These are phyloP conservation scores for Rhododendron molle DNA, from an alignment of 148 eudicot genomes.

Conservation along the genomic window DNA sequence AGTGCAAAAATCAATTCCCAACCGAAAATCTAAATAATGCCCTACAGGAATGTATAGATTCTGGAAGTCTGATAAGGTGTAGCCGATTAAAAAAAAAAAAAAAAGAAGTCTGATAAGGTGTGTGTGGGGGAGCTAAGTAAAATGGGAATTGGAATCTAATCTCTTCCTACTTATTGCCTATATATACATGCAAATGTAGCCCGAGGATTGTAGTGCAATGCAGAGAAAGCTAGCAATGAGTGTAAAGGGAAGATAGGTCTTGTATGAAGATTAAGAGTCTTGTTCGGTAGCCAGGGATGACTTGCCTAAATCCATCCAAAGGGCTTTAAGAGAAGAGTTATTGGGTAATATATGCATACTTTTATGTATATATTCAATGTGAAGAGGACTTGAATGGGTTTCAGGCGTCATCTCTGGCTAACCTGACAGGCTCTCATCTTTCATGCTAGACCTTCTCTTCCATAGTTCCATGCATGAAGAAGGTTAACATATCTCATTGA, in stretches of 20 bases:
- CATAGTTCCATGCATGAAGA: not conserved
- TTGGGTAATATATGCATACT: not conserved
- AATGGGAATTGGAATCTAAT: not conserved
- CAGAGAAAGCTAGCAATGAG: not conserved
- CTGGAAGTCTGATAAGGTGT: too few species aligned
- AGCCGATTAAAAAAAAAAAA: too few species aligned
- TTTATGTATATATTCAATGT: not conserved
- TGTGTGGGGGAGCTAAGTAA: not conserved
- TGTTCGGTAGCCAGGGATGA: constrained; percentile 5
- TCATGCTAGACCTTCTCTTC: constrained; percentile 17
- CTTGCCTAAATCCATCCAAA: not conserved
- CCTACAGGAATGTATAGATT: too few species aligned
- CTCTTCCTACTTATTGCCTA: constrained; percentile 12
- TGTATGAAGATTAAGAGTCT: constrained; percentile 15
- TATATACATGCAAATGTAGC: not conserved
- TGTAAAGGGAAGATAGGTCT: constrained; percentile 12
- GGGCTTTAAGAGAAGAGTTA: not conserved
- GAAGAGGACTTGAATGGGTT: not conserved
- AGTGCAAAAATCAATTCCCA: too few species aligned
- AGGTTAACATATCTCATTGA: not conserved
- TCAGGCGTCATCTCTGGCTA: constrained; percentile 6
- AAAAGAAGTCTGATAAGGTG: not conserved
- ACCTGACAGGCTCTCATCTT: constrained; percentile 3
- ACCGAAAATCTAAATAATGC: too few species aligned
- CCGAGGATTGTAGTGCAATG: not conserved